A percentile compares a stretch with the other conserved stretches of the same genome.
phyloP scores from a whole-genome alignment of 768 basidiomycete genomes.

The Leccinum imitatum region DNA sequence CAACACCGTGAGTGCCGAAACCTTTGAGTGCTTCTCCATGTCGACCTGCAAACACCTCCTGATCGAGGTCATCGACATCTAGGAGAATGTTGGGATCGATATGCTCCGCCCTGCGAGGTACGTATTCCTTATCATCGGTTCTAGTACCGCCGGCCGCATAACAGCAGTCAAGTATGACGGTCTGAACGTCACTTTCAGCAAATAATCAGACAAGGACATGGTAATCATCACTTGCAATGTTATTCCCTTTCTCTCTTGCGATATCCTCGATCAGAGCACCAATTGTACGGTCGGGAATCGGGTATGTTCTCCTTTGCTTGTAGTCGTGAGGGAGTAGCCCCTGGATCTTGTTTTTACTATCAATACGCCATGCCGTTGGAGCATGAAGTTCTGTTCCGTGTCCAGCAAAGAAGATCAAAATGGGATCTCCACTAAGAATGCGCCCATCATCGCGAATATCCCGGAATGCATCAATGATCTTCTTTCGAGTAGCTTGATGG shows the following conservation, averaged over 20 bases:
- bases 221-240: conserved; percentile 36
- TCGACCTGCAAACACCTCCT: conserved; percentile 20
- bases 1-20: conserved; percentile 29
- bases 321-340: conserved; percentile 35
- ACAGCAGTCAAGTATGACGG: conserved; percentile 48
- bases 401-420: conserved; percentile 46
- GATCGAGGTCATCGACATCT: conserved; percentile 23
- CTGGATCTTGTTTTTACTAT: conserved; percentile 25
- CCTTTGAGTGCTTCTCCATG: conserved; percentile 15
- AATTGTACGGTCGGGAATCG: conserved; percentile 46
- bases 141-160: conserved; percentile 40
- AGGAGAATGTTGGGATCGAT: conserved; percentile 1
- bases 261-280: conserved; percentile 37
- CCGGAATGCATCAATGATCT: conserved; percentile 31
- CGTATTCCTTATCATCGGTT: background rate
- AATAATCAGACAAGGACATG: background rate
- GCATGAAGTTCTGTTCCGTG: conserved; percentile 38
- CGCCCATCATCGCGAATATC: conserved; percentile 26
- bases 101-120: conserved; percentile 3
- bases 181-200: conserved; percentile 27
- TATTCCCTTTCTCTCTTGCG: conserved; percentile 40
- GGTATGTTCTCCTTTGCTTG: conserved; percentile 19
- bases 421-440: conserved; percentile 31
- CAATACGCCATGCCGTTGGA: conserved; percentile 24
- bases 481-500: conserved; percentile 34